Base-by-base conservation (phyloP, 2,329 filamentous ascomycete species). In the Scedosporium apiospermum region DNA sequence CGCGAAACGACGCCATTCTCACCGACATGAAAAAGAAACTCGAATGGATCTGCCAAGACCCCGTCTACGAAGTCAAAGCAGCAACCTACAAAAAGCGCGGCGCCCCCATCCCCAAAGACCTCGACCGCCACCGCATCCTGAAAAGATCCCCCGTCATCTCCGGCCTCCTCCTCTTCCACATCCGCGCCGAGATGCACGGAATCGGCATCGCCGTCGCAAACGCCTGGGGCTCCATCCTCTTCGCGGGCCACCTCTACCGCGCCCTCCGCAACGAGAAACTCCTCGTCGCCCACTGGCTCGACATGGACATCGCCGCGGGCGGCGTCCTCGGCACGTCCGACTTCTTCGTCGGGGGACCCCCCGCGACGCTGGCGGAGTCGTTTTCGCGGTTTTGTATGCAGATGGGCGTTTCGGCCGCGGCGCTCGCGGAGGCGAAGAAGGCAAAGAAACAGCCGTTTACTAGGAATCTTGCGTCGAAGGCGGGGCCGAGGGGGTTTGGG, bases 171-270 rank as follows among this genome's bases (percentile, higher is more conserved):
- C 68, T 75, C 3, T 78, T 73, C 65, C 65, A 67, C 55, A 69
- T 75, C 27, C 73, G 74, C n/a, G 65, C 65, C 6, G 60, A 63
- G 1, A 69, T 71, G 18, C 71, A 74, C 41, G 68, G 76, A 1
- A 6, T 70, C 0, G 71, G 76, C 1, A 65, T 77, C 10, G 57
- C 61, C 0, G 70, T 77, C 16, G 68, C 67, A 9, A 73, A 74
- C 57, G 72, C 72, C 1, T 80, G 73, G 73, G 75, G 75, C 1
- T 75, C 76, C 0, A 69, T 79, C 10, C 65, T 71, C 10, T 74
- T 70, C 57, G 65, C 71, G 0, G 65, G 64, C 1, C 78, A 82
- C 57, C 65, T 81, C 1, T 80, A 80, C 68, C 75, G 78, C 58
- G 76, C 77, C 1, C 60, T 75, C 1, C 53, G 58, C 1, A 61